Conservation (phyloP, 2,329 filamentous ascomycete species). For the Tolypocladium pustulatum region DNA sequence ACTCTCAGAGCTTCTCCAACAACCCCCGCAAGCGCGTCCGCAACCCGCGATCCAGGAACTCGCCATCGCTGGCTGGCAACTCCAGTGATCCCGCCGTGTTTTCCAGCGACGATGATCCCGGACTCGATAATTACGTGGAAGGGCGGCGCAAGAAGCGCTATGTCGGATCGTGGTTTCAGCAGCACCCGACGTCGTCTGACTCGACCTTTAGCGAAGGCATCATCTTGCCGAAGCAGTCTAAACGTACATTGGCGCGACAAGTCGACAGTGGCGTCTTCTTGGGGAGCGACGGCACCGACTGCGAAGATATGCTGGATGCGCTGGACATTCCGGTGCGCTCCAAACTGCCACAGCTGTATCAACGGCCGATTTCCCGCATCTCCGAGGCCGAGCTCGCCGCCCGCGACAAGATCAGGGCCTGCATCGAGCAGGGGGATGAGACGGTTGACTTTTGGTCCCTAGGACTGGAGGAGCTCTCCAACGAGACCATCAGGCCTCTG, state of each 20-base stretch:
- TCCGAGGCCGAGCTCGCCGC: slow-evolving; percentile 33
- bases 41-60: slow-evolving; percentile 14
- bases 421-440: slow-evolving; percentile 49
- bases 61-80: slow-evolving; percentile 31
- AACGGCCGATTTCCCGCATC: slow-evolving; percentile 16
- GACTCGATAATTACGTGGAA: slow-evolving; percentile 52
- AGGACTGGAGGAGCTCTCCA: slow-evolving; percentile 41
- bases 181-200: slow-evolving; percentile 41
- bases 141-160: slow-evolving; percentile 51
- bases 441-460: slow-evolving; percentile 51
- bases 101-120: slow-evolving; percentile 61
- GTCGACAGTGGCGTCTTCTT: slow-evolving; percentile 62
- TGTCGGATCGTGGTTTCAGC: slow-evolving; percentile 58
- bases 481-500: slow-evolving; percentile 46
- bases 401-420: slow-evolving; percentile 35
- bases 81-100: slow-evolving; percentile 64
- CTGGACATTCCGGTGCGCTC: slow-evolving; percentile 20
- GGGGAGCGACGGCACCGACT: slow-evolving; percentile 46
- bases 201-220: slow-evolving; percentile 31
- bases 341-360: slow-evolving; percentile 27
- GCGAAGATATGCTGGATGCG: slow-evolving; percentile 25
- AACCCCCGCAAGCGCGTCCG: slow-evolving; percentile 29
- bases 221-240: slow-evolving; percentile 25
- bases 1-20: slow-evolving; percentile 27
- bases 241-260: slow-evolving; percentile 46